These are phyloP conservation scores for Cardamine chenopodiifolia DNA, from an alignment of 345 rosid genomes.

Conservation along the genomic window DNA sequence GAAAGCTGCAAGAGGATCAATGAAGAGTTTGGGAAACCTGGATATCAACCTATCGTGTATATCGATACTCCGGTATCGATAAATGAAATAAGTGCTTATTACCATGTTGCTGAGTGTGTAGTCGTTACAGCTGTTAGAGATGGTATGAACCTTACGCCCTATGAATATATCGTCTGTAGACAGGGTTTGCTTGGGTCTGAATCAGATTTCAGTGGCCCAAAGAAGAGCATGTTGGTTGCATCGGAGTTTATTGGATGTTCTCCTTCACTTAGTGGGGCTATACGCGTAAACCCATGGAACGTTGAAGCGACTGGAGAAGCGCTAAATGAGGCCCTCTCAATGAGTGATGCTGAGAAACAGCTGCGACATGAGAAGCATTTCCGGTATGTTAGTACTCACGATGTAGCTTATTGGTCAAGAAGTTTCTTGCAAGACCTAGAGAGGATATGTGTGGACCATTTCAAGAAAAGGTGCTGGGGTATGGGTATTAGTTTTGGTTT, in stretches of 20 bases:
- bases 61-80: conserved; percentile 40
- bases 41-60: conserved; percentile 45
- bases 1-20: conserved; percentile 47
- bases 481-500: conserved; percentile 49
- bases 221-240: conserved; percentile 51
- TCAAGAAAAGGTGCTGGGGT: conserved; percentile 50
- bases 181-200: conserved; percentile 47
- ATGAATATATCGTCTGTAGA: conserved; percentile 47
- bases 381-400: conserved; percentile 48
- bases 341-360: conserved; percentile 48
- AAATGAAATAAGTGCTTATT: conserved; percentile 42
- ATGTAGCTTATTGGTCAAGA: conserved; percentile 47
- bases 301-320: conserved; percentile 50
- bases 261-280: conserved; percentile 50
- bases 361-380: conserved; percentile 92
- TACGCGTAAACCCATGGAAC: conserved; percentile 50
- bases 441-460: conserved; percentile 51
- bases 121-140: conserved; percentile 50
- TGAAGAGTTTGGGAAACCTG: conserved; percentile 44
- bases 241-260: conserved; percentile 50
- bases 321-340: conserved; percentile 42
- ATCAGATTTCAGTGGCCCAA: conserved; percentile 44
- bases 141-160: conserved; percentile 51
- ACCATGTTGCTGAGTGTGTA: conserved; percentile 47
- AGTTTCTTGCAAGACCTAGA: conserved; percentile 50